Conservation (phyloP, 495 filamentous ascomycete genomes). For the Aspergillus bertholletiae region DNA sequence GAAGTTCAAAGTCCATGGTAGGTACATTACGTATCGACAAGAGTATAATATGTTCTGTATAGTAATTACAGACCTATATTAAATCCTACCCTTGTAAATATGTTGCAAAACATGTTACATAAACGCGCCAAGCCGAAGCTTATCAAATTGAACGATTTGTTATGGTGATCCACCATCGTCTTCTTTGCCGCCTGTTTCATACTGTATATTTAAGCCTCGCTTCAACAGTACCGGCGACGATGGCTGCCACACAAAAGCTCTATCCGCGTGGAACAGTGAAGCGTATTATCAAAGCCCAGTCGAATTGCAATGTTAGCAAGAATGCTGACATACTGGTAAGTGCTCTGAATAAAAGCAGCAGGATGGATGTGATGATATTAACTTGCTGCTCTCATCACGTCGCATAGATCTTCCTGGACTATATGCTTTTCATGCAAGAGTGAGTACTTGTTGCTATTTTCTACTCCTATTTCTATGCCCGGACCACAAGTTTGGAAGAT, state of each 20-base stretch:
- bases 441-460: conserved; percentile 31
- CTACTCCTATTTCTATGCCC: neutral
- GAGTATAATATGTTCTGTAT: too few species aligned
- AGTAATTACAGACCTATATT: neutral
- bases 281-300: conserved; percentile 86
- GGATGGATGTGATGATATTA: neutral
- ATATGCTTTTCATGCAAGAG: conserved; percentile 88
- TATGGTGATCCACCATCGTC: neutral
- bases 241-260: conserved; percentile 59
- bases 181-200: neutral
- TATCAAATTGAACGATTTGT: neutral
- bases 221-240: conserved; percentile 7
- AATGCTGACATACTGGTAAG: conserved; percentile 84
- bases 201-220: neutral
- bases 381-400: neutral
- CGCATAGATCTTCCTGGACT: conserved; percentile 80
- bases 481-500: neutral
- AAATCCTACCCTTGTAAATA: neutral
- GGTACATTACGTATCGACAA: too few species aligned
- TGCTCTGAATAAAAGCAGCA: neutral
- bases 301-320: conserved; percentile 73
- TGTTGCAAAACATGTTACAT: neutral
- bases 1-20: too few species aligned
- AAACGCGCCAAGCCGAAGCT: neutral
- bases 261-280: conserved; percentile 84